Percentiles rank a stretch among this genome's conserved stretches.
phyloP scores from a whole-genome alignment of 768 basidiomycete species.

The Mycena vulgaris region DNA sequence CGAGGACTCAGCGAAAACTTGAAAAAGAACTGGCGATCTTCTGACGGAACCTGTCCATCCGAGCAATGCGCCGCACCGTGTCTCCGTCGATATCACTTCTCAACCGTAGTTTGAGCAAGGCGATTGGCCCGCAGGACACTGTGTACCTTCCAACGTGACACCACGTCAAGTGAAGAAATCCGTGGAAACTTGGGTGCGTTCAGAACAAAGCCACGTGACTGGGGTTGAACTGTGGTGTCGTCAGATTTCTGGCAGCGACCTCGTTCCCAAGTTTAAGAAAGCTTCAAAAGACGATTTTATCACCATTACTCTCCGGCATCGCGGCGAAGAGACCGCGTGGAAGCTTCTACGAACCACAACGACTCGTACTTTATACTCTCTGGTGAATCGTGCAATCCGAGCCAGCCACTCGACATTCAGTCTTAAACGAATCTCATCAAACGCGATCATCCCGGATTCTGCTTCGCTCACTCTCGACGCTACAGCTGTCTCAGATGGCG shows the following conservation, averaged over 20 bases:
- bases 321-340: slow-evolving; percentile 11
- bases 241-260: slow-evolving; percentile 34
- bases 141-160: not conserved
- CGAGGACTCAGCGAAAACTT: not conserved
- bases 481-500: slow-evolving; percentile 35
- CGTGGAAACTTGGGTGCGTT: slow-evolving; percentile 38
- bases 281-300: not conserved
- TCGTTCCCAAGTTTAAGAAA: slow-evolving; percentile 11
- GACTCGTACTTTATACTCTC: slow-evolving; percentile 40
- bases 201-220: not conserved
- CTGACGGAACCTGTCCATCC: slow-evolving; percentile 35
- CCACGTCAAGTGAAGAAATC: slow-evolving; percentile 23
- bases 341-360: too few species aligned
- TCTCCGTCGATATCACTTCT: slow-evolving; percentile 33
- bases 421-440: slow-evolving; percentile 26
- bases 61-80: slow-evolving; percentile 22
- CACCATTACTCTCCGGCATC: slow-evolving; percentile 34
- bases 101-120: slow-evolving; percentile 29
- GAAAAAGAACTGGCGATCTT: slow-evolving; percentile 40
- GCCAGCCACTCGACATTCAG: slow-evolving; percentile 38
- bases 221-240: not conserved
- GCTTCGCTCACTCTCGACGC: slow-evolving; percentile 19
- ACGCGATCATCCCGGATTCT: slow-evolving; percentile 29
- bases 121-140: slow-evolving; percentile 31
- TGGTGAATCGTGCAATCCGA: slow-evolving; percentile 43